Conservation (phyloP, 2,329 filamentous ascomycete genomes). For the Ophiosphaerella korrae region DNA sequence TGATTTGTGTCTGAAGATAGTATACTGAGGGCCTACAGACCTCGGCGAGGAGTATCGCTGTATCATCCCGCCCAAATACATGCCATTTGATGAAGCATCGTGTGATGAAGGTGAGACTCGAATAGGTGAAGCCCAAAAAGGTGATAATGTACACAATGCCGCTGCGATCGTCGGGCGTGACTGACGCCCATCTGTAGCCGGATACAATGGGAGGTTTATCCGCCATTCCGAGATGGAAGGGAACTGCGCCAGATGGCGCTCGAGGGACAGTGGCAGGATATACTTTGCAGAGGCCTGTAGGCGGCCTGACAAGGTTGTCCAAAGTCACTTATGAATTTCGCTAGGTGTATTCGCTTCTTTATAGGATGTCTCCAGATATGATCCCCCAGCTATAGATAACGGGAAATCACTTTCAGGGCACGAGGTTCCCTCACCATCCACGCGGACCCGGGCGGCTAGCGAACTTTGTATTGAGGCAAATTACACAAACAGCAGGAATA, state of each 20-base stretch:
- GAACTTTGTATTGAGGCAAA: no score
- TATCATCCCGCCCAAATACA: slow-evolving; percentile 33
- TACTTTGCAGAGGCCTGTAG: background rate
- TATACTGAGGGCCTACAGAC: slow-evolving; percentile 7
- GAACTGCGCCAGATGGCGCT: background rate
- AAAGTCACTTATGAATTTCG: no score
- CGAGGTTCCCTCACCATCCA: background rate
- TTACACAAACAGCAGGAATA: no score
- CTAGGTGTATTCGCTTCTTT: no score
- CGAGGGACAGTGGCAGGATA: slow-evolving; percentile 3
- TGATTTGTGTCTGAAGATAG: background rate
- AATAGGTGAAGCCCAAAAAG: slow-evolving; percentile 32
- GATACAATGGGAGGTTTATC: background rate
- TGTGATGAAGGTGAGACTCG: slow-evolving; percentile 27
- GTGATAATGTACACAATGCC: slow-evolving; percentile 32
- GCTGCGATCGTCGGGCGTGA: slow-evolving; percentile 31
- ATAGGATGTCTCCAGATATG: no score
- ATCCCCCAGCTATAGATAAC: background rate
- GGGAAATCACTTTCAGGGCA: background rate
- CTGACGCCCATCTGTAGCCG: slow-evolving; percentile 24
- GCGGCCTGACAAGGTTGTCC: background rate
- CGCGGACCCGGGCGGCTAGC: no score
- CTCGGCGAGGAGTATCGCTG: slow-evolving; percentile 27
- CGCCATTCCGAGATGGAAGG: slow-evolving; percentile 8
- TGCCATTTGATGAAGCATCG: slow-evolving; percentile 33